Conservation (phyloP, 2,329 filamentous ascomycete genomes). For the Exutisphaerella laricina region DNA sequence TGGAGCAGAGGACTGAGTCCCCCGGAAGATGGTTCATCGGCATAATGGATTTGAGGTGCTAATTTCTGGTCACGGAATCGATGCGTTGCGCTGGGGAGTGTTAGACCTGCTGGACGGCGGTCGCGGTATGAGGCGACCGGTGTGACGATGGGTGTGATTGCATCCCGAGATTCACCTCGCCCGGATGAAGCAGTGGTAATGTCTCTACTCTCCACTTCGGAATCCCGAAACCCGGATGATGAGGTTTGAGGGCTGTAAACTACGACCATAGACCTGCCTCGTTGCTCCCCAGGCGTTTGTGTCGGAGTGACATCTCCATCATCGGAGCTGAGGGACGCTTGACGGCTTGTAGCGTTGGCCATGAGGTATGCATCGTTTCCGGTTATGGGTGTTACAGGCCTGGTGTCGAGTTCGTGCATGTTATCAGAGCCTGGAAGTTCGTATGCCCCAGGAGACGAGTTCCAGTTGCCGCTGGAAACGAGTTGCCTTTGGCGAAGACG, state of each 20-base stretch:
- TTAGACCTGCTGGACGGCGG: conserved; percentile 8
- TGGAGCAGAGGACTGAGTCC: neutral
- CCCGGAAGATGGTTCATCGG: conserved; percentile 4
- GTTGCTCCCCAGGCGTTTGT: neutral
- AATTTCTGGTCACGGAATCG: conserved; percentile 6
- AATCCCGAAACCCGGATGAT: conserved; percentile 1
- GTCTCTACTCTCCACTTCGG: neutral
- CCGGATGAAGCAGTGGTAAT: conserved; percentile 2
- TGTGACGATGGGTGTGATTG: conserved; percentile 6
- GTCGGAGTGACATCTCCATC: conserved; percentile 4
- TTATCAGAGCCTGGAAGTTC: neutral
- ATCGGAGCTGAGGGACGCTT: conserved; percentile 2
- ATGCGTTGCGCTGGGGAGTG: conserved; percentile 6
- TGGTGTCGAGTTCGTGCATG: conserved; percentile 2
- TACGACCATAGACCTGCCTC: conserved; percentile 7
- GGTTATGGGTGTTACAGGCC: neutral
- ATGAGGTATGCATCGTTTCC: neutral
- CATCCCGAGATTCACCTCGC: conserved; percentile 5
- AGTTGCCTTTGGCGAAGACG: neutral
- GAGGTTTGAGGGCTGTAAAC: conserved; percentile 7
- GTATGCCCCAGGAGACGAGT: neutral
- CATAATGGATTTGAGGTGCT: neutral
- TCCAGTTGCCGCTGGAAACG: conserved; percentile 4
- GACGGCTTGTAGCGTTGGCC: neutral
- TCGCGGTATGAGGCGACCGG: conserved; percentile 6